These are phyloP conservation scores for Sorghum bicolor DNA, from an alignment of 176 grass and related monocot genomes.

Conservation along the genomic window Sorghum_bicolor_NCBIv3 NC_012879.2:59117001-59117500, in stretches of 20 bases:
- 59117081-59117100: background rate
- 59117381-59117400: slow-evolving; percentile 28
- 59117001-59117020: background rate
- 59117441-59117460: slow-evolving; percentile 41
- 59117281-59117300: slow-evolving; percentile 45
- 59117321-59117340: slow-evolving; percentile 43
- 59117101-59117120: slow-evolving; percentile 20
- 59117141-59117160: slow-evolving; percentile 38
- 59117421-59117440: background rate
- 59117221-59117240: slow-evolving; percentile 21
- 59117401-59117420: background rate
- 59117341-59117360: slow-evolving; percentile 27
- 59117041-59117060: slow-evolving; percentile 15
- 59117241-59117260: slow-evolving; percentile 43
- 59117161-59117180: slow-evolving; percentile 30
- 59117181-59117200: slow-evolving; percentile 3
- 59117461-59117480: slow-evolving; percentile 39
- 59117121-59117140: slow-evolving; percentile 17
- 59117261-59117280: background rate
- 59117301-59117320: slow-evolving; percentile 1
- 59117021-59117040: slow-evolving; percentile 3
- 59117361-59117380: slow-evolving; percentile 42
- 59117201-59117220: background rate
- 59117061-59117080: background rate
- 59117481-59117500: slow-evolving; percentile 9